Evolutionary conservation across 2,329 filamentous ascomycete genomes (phyloP), one percentile per base, ranked within the genome.

Genomic region (Sclerotinia borealis): DNA sequence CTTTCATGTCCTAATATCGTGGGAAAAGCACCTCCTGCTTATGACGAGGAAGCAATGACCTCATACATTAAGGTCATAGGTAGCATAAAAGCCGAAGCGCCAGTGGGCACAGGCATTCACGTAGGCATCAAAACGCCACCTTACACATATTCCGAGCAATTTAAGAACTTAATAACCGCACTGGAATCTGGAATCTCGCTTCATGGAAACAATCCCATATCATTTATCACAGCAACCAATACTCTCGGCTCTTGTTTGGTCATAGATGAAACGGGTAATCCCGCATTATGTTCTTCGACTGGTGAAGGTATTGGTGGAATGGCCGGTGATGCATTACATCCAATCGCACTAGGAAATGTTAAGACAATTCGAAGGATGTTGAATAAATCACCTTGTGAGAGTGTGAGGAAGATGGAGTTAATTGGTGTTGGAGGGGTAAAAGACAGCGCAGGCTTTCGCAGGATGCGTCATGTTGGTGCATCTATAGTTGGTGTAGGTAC

Each of bases 1-100:
- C 82, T 93, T 36, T 89, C 85, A 37, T 93, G 90, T 69, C 90
- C 90, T 0, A 93, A 93, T 70, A 92, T 93, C 56, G 79, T 82
- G 0, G 77, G 78, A 22, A 81, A 82, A 52, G 86, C 89, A 0
- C 90, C 90, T 1, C 89, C 90, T 7, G 90, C 90, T 0, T 93
- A 92, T 72, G 80, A 83, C 9, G 74, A 78, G 0, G 67, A 68
- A 0, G 77, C 80, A 0, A 73, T 93, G 3, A 67, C 73, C 0
- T 74, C 75, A 6, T 92, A 91, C 66, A 76, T 93, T 2, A 67
- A 68, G 1, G 75, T 25, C 19, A 52, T 63, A 31, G 27, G 36
- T 0, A 13, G 66, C 34, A 65, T 51, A 2, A 61, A 51, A 29
- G 58, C 47, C 2, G 66, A 39, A 41, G 13, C 27, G 10, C 29